phyloP scores from a whole-genome alignment of 495 filamentous ascomycete genomes.

The Xylaria sp. region DNA sequence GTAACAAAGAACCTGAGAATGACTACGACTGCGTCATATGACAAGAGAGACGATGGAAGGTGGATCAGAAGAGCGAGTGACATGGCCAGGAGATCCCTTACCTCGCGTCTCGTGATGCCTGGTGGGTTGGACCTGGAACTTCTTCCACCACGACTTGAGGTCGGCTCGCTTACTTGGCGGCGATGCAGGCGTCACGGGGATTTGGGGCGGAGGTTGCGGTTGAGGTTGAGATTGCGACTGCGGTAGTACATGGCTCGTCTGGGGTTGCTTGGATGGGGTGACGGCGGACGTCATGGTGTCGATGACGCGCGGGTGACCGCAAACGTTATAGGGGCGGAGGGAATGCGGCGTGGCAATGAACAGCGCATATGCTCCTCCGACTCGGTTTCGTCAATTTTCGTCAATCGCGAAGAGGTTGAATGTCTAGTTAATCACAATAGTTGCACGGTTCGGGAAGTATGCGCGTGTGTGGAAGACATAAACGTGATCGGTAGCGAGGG shows the following conservation, averaged over 20 bases:
- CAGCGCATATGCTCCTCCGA: constrained; percentile 19
- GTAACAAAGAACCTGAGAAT: constrained; percentile 1
- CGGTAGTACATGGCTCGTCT: constrained; percentile 34
- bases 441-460: not conserved
- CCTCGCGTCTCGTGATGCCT: constrained; percentile 81
- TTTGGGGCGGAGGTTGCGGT: constrained; percentile 33
- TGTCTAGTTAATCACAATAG: not conserved
- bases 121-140: constrained; percentile 72
- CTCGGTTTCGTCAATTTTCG: not conserved
- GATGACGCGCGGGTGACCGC: constrained; percentile 40
- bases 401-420: not conserved
- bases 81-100: constrained; percentile 48
- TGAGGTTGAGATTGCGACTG: constrained; percentile 21
- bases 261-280: constrained; percentile 38
- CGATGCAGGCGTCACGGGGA: constrained; percentile 49
- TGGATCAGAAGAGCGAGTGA: constrained; percentile 27
- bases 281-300: constrained; percentile 41
- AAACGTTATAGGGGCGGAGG: constrained; percentile 11
- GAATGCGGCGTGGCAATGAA: not conserved
- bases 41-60: not conserved
- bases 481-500: constrained; percentile 16
- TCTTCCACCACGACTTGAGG: constrained; percentile 90
- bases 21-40: not conserved
- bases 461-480: constrained; percentile 18
- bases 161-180: constrained; percentile 75